Conservation (phyloP, 257 asterid species). For the Solanum chmielewskii region DNA sequence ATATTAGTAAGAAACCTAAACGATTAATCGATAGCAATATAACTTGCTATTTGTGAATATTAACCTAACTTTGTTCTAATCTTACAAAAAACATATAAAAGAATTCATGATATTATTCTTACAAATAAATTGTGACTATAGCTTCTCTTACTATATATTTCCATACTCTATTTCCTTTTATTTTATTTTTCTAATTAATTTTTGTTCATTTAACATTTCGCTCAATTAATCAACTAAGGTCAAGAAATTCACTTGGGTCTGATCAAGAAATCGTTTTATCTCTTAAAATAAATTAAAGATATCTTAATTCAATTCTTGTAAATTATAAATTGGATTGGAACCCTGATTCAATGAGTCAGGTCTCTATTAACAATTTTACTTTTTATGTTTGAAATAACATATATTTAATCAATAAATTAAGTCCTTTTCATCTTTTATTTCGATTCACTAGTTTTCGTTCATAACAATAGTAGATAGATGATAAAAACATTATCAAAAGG, state of each 20-base stretch:
- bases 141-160: neutral
- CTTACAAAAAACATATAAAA: neutral
- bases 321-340: no score
- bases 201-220: no score
- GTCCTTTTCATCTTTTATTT: neutral
- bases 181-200: no score
- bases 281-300: no score
- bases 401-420: neutral
- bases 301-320: no score
- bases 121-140: neutral
- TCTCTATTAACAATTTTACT: no score
- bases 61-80: neutral
- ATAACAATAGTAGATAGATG: neutral
- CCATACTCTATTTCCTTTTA: neutral
- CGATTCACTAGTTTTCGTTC: neutral
- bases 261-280: neutral
- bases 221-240: no score
- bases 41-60: no score
- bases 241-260: no score
- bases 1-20: no score
- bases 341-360: fast-evolving
- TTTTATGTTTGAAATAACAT: neutral
- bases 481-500: neutral
- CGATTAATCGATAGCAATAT: no score
- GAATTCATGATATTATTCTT: neutral